These are phyloP conservation scores for Backusella macrospora DNA, from an alignment of 192 early-diverging fungal species.

Conservation along the genomic window DNA sequence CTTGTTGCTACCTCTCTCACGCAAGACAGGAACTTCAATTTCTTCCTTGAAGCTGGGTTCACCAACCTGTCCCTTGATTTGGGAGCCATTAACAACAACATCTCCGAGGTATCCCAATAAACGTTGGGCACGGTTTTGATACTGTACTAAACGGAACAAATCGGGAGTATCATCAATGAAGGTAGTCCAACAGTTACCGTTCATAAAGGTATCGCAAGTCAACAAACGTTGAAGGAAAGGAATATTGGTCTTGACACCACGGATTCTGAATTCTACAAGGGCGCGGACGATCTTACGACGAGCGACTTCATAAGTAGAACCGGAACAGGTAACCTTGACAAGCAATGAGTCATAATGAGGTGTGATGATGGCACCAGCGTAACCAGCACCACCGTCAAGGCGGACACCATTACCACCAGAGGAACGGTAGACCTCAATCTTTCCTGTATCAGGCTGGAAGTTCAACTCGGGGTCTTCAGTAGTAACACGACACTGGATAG, in stretches of 20 bases:
- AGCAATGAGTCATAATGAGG: constrained; percentile 96
- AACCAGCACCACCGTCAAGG: constrained; percentile 88
- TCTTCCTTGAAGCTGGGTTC: constrained; percentile 70
- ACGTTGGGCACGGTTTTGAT: constrained; percentile 85
- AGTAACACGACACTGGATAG: constrained; percentile 96
- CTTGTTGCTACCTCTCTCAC: constrained; percentile 47
- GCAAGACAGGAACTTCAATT: constrained; percentile 66
- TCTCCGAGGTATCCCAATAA: constrained; percentile 90
- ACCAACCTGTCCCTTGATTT: constrained; percentile 86
- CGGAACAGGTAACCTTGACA: constrained; percentile 88
- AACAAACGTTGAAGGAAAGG: constrained; percentile 89
- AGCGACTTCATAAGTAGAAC: constrained; percentile 87
- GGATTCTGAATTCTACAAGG: constrained; percentile 92
- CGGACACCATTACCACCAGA: constrained; percentile 88
- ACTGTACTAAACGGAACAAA: constrained; percentile 80
- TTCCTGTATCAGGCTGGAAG: constrained; percentile 96
- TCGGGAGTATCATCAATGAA: constrained; percentile 97
- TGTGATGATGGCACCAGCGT: constrained; percentile 89
- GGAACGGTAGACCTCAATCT: constrained; percentile 93
- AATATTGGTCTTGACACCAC: constrained; percentile 97
- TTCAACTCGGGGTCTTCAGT: constrained; percentile 92
- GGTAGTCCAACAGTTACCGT: constrained; percentile 92
- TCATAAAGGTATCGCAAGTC: constrained; percentile 78
- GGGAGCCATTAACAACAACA: constrained; percentile 88
- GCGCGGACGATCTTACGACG: constrained; percentile 88